A percentile compares a stretch with the other conserved stretches of the same genome.
These are phyloP conservation scores for Aspergillus tubingensis DNA, from an alignment of 2,329 filamentous ascomycete species.

Conservation along the genomic window DNA sequence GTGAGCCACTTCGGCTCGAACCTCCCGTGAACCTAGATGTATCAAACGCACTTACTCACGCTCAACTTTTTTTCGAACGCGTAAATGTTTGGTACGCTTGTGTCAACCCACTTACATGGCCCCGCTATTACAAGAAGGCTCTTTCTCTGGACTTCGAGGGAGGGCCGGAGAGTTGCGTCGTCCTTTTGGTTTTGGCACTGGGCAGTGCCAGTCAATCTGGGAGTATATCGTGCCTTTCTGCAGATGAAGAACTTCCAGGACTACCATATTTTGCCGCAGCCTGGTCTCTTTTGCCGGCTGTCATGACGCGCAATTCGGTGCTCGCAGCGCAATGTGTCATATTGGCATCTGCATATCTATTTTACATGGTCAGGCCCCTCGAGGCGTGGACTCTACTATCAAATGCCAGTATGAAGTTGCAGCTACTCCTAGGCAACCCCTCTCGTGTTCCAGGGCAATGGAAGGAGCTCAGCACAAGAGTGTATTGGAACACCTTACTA, in stretches of 20 bases:
- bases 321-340: slow-evolving; percentile 78
- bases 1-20: slow-evolving; percentile 67
- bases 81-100: slow-evolving; percentile 86
- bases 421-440: slow-evolving; percentile 73
- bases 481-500: slow-evolving; percentile 82
- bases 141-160: slow-evolving; percentile 75
- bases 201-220: slow-evolving; percentile 74
- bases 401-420: slow-evolving; percentile 78
- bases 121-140: slow-evolving; percentile 71
- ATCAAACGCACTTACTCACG: slow-evolving; percentile 72
- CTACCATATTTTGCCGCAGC: slow-evolving; percentile 78
- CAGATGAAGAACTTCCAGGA: slow-evolving; percentile 71
- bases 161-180: slow-evolving; percentile 79
- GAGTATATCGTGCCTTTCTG: slow-evolving; percentile 72
- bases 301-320: slow-evolving; percentile 79
- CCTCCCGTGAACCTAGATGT: slow-evolving; percentile 67
- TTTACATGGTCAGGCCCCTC: slow-evolving; percentile 77
- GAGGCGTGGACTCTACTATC: slow-evolving; percentile 82
- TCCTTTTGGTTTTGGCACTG: slow-evolving; percentile 74
- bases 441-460: slow-evolving; percentile 70
- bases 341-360: slow-evolving; percentile 77
- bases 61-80: slow-evolving; percentile 76
- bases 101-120: slow-evolving; percentile 80
- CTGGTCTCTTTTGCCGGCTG: slow-evolving; percentile 73
- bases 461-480: slow-evolving; percentile 71